Base-by-base conservation (phyloP, 257 asterid species). In the Cynanchum wilfordii region DNA sequence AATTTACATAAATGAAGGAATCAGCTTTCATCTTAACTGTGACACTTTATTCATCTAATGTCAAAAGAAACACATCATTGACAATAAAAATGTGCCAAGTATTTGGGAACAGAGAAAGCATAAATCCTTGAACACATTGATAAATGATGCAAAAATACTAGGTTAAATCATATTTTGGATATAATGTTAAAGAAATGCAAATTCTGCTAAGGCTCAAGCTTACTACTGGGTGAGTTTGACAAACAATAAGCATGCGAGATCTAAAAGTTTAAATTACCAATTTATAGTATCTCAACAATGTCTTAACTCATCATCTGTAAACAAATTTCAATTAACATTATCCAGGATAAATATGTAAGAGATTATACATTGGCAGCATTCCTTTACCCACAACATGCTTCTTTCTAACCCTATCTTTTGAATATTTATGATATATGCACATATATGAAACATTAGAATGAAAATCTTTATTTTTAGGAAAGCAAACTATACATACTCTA, bases 401-500 rank as follows among this genome's bases (percentile, higher is more conserved):
- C 20, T 29, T 1, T 16, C 38, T 51, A 38, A 25, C 8, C 58
- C 10, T 12, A 62, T 62, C 17, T 63, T 63, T 30, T 62, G 7
- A 3, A 10, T 49, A 29, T 30, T 30, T 56, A 15, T 59, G 38
- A 13, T 17, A n/a, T 8, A 51, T 1, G 73, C 50, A 10, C 20
- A 30, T 44, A 19, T 33, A 15, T 54, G 29, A 9, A 52, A 17
- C 70, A 15, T 22, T 44, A 68, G 62, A 69, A 38, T n/a, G 50
- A 68, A n/a, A 25, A 9, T 44, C 44, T 25, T 50, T 16, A n/a
- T n/a, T 47, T 24, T 64, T 54, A 27, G n/a, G 50, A 49, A 66
- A 72, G 27, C 24, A 3, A 55, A 62, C 55, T 66, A 73, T 25
- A 58, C 69, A 40, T 83, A 93, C 98, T 89, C 88, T 87, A 63